phyloP scores from a whole-genome alignment of 2,329 filamentous ascomycete species.

The Trematosphaeria pertusa region DNA sequence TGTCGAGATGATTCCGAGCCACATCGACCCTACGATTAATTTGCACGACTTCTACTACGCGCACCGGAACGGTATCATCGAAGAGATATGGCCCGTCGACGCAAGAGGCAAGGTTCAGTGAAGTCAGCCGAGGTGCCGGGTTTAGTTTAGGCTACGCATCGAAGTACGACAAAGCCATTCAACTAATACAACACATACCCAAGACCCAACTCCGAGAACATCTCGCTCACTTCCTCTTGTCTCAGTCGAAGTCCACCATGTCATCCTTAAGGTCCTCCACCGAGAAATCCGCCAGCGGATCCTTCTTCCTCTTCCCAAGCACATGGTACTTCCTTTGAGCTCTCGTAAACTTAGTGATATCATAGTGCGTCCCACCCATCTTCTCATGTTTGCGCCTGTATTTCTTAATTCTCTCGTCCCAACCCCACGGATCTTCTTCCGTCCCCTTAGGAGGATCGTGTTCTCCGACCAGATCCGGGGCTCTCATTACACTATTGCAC shows the following conservation, averaged over 20 bases:
- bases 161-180: too few relatives aligned
- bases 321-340: neutral
- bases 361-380: slow-evolving; percentile 17
- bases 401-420: slow-evolving; percentile 8
- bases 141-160: neutral
- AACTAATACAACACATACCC: too few relatives aligned
- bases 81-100: slow-evolving; percentile 62
- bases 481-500: neutral
- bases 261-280: slow-evolving; percentile 17
- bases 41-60: slow-evolving; percentile 61
- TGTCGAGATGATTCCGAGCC: slow-evolving; percentile 62
- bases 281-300: slow-evolving; percentile 16
- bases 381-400: slow-evolving; percentile 9
- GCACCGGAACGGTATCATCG: slow-evolving; percentile 55
- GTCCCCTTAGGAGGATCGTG: neutral
- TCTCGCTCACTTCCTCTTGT: neutral
- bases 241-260: slow-evolving; percentile 7
- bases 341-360: slow-evolving; percentile 20
- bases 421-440: slow-evolving; percentile 16
- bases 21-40: slow-evolving; percentile 63
- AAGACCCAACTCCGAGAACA: neutral
- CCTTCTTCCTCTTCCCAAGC: slow-evolving; percentile 10
- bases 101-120: slow-evolving; percentile 60
- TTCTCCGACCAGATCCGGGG: slow-evolving; percentile 1
- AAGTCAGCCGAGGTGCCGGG: neutral